Evolutionary conservation across 179 eudicot species (phyloP), one percentile per base, ranked within the genome.

Genomic region (Beta macrorhiza): DNA sequence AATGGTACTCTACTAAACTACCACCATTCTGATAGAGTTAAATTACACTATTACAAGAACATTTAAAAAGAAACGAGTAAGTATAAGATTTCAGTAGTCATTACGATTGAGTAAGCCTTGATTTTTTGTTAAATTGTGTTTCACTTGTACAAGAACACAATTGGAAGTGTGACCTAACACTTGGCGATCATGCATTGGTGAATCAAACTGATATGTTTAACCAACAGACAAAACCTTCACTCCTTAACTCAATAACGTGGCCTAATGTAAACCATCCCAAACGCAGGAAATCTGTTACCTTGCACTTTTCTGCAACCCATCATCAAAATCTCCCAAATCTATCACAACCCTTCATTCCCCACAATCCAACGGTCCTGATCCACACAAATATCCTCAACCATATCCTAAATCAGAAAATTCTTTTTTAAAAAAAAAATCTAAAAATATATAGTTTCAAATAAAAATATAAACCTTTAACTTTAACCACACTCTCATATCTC

Each of bases 321-420:
- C 69, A 75, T 82, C 65, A 78, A 44, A 85, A 82, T 79, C 80
- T 51, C 37, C 76, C 32, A 20, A 76, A 44, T 29, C 70, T 57
- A 93, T 91, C 91, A 9, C 79, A 74, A 75, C 92, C 91, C 83
- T 91, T 76, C 83, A 89, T 74, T 63, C 62, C 52, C 62, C 19
- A 65, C 51, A 49, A 93, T 93, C 97, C 87, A 80, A 91, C 91
- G 90, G 88, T 67, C 57, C 45, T 17, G 8, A 52, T 13, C 47
- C 64, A 80, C 82, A 19, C 68, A 78, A 44, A 79, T 87, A 84
- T 90, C 91, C 52, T 83, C 53, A 86, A 89, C 91, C 90, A 89
- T 93, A 93, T 93, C 97, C 89, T 76, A 59, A 67, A 44, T 49
- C 57, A 67, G 22, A 78, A 22, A 69, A 84, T 68, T 6, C 61